phyloP scores from a whole-genome alignment of 768 basidiomycete genomes.

The Termitomyces sp. region DNA sequence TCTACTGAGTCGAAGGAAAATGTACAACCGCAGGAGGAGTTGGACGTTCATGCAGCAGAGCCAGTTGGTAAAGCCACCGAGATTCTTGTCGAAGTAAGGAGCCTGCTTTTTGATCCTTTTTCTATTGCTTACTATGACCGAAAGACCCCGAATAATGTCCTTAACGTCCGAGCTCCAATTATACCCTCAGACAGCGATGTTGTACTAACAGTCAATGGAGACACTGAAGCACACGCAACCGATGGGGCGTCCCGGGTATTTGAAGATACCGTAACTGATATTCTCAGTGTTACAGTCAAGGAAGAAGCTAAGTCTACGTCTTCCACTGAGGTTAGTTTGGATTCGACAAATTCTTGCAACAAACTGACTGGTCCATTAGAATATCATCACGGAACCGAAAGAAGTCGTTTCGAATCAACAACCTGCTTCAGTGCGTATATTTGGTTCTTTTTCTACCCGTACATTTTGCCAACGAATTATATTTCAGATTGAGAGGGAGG shows the following conservation, averaged over 20 bases:
- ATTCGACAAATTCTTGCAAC: not conserved
- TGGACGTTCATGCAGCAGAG: slow-evolving; percentile 3
- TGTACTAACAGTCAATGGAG: not conserved
- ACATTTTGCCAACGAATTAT: not conserved
- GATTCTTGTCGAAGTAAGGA: slow-evolving; percentile 7
- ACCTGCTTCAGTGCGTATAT: not conserved
- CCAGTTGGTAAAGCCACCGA: slow-evolving; percentile 3
- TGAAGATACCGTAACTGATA: not conserved
- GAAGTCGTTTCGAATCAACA: not conserved
- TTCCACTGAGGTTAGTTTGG: slow-evolving; percentile 7
- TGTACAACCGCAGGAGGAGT: slow-evolving; percentile 4
- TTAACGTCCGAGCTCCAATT: not conserved
- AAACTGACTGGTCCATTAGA: slow-evolving; percentile 2
- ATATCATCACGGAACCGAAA: slow-evolving; percentile 1
- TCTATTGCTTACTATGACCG: not conserved
- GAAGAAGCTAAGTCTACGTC: not conserved
- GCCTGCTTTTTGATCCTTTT: not conserved
- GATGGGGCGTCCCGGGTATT: not conserved
- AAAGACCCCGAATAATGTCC: not conserved
- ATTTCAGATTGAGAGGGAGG: slow-evolving; percentile 5
- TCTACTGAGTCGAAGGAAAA: slow-evolving; percentile 5
- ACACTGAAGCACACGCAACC: not conserved
- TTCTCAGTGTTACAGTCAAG: not conserved
- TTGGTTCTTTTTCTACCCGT: not conserved
- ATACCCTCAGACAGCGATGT: not conserved